Percentiles rank a stretch among this genome's conserved stretches.
Conservation (phyloP, 1,139 yeast species). For the Pneumocystis canis region DNA sequence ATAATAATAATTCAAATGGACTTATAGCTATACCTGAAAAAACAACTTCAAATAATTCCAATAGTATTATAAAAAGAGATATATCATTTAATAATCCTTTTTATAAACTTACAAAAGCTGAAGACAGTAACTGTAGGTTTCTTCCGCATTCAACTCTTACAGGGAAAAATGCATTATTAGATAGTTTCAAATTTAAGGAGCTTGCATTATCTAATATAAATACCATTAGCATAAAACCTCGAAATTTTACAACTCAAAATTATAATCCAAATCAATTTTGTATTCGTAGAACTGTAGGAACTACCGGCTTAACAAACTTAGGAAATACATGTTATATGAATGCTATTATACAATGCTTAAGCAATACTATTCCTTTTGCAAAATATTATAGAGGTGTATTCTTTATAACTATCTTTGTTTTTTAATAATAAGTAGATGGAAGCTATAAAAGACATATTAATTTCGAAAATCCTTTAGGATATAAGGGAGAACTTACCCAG, state of each 20-base stretch:
- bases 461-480: slow-evolving; percentile 59
- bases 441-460: slow-evolving; percentile 62
- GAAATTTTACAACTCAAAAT: background rate
- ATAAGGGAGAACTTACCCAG: slow-evolving; percentile 67
- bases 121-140: background rate
- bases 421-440: slow-evolving; percentile 26
- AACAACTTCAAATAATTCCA: background rate
- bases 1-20: background rate
- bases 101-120: background rate
- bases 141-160: background rate
- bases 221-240: background rate
- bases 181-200: background rate
- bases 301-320: slow-evolving; percentile 57
- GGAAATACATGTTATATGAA: slow-evolving; percentile 94
- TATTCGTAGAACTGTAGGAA: slow-evolving; percentile 14
- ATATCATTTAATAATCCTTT: background rate
- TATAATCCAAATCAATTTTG: background rate
- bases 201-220: background rate
- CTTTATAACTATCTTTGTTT: background rate
- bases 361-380: slow-evolving; percentile 36
- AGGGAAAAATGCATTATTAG: background rate
- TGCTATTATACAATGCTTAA: slow-evolving; percentile 72
- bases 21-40: background rate
- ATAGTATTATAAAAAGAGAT: background rate
- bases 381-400: slow-evolving; percentile 20